A percentile compares a stretch with the other conserved stretches of the same genome.
phyloP scores from a whole-genome alignment of 2,329 filamentous ascomycete genomes.

The Penicillium digitatum region DNA sequence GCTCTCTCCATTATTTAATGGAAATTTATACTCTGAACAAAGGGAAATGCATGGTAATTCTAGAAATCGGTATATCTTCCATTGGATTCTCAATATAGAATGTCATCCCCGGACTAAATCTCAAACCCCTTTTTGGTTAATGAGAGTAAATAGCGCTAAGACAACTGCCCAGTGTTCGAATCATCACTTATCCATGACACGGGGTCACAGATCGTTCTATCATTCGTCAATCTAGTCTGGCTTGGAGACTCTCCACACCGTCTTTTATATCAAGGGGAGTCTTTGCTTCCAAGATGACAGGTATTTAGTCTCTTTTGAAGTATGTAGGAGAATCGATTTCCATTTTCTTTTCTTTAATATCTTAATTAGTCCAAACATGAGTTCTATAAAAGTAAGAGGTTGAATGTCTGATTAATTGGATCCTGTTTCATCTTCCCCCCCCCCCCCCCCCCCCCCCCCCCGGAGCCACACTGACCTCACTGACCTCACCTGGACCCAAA shows the following conservation, averaged over 20 bases:
- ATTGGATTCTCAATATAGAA: background rate
- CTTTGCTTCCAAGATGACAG: background rate
- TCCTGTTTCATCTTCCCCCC: conserved; percentile 6
- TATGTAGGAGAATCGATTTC: background rate
- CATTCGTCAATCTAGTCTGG: conserved; percentile 23
- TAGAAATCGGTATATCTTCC: background rate
- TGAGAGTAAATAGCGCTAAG: background rate
- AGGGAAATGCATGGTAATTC: background rate
- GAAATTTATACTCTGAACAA: background rate
- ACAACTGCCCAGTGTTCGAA: background rate
- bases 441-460: background rate
- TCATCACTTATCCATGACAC: conserved; percentile 11
- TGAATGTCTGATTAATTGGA: background rate
- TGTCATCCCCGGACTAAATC: background rate
- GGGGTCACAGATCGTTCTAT: conserved; percentile 18
- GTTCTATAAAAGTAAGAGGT: background rate
- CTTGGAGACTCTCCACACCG: conserved; percentile 11
- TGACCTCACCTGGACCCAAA: conserved; percentile 3
- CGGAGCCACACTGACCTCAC: conserved; percentile 4
- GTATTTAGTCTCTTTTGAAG: background rate
- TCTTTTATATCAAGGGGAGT: conserved; percentile 12
- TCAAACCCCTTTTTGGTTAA: background rate
- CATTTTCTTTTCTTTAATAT: background rate
- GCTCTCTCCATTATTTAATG: background rate
- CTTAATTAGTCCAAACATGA: background rate